Evolutionary conservation across 192 early-diverging fungal genomes (phyloP), one percentile per base, ranked within the genome.

Genomic region (Linnemannia hyalina): DNA sequence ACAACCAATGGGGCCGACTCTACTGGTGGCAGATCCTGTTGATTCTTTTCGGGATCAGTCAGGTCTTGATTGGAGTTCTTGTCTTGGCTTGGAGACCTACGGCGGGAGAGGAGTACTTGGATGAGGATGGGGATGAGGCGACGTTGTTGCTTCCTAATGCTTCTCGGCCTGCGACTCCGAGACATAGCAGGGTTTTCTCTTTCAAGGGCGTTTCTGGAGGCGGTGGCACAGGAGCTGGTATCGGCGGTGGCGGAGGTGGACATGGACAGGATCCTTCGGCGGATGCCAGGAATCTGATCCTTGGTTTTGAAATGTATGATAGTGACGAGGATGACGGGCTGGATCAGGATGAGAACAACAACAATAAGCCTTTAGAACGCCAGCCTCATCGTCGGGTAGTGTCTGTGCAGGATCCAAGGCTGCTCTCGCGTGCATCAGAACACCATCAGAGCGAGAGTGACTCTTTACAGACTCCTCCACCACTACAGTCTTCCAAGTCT

Each of bases 1-100:
- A 94, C 82, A 88, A 95, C 81, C 95, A 96, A 88, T 87, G 95
- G 88, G 87, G 87, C 2, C 88, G 92, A 36, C 85, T 96, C 44
- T 81, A 77, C 40, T 88, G 92, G 80, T 88, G 89, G 75, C 94
- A 95, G 80, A 82, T 95, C 49, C 74, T 92, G 8, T 86, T 95
- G 77, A 94, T 96, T 65, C 92, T 93, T 41, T 76, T 93, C 20
- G 95, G 95, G 40, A 91, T 95, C 38, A 88, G 90, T 18, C 84
- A 94, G 68, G 92, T 95, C 23, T 89, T 93, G 15, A 73, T 87
- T 20, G 95, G 95, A 10, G 95, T 96, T 4, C 70, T 93, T 55
- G 88, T 95, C 35, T 79, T 96, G 40, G 95, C 95, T 36, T 92
- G 92, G 92, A 79, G 91, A 42, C 83, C 83, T 15, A 40, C 70